phyloP scores from a whole-genome alignment of 352 stramenopile genomes.

The Halophytophthora polymorphica region DNA sequence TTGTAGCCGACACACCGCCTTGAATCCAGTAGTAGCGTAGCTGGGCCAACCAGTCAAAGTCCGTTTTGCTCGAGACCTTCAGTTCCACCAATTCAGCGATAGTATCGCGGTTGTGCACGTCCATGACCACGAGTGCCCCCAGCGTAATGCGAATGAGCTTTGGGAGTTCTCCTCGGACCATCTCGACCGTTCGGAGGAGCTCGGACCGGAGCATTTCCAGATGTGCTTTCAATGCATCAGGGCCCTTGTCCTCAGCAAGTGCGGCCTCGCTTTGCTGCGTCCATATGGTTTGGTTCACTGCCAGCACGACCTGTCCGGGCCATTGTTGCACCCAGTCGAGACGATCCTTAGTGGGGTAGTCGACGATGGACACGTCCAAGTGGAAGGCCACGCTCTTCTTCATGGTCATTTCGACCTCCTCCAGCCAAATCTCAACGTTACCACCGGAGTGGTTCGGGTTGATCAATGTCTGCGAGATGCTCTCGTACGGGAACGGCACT shows the following conservation, averaged over 20 bases:
- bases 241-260: constrained; percentile 30
- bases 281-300: constrained; percentile 93
- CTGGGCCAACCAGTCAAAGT: constrained; percentile 94
- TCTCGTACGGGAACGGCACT: constrained; percentile 86
- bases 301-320: constrained; percentile 91
- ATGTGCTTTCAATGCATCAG: constrained; percentile 53
- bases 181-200: constrained; percentile 86
- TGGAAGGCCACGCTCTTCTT: constrained; percentile 77
- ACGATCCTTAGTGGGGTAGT: constrained; percentile 86
- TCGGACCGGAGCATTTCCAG: constrained; percentile 70
- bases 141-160: constrained; percentile 91
- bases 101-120: constrained; percentile 94
- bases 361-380: constrained; percentile 81
- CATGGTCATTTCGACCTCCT: constrained; percentile 87
- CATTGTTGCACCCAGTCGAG: constrained; percentile 91
- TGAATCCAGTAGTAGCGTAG: constrained; percentile 92
- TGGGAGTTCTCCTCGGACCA: constrained; percentile 91
- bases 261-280: constrained; percentile 82
- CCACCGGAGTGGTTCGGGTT: constrained; percentile 93
- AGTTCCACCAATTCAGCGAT: constrained; percentile 89
- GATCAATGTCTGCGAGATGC: constrained; percentile 87
- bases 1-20: constrained; percentile 78
- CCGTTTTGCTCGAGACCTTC: constrained; percentile 68
- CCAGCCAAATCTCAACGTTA: constrained; percentile 91
- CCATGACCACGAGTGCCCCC: constrained; percentile 92